These are phyloP conservation scores for Ogataea zsoltii DNA, from an alignment of 805 yeast genomes.

Conservation along the genomic window DNA sequence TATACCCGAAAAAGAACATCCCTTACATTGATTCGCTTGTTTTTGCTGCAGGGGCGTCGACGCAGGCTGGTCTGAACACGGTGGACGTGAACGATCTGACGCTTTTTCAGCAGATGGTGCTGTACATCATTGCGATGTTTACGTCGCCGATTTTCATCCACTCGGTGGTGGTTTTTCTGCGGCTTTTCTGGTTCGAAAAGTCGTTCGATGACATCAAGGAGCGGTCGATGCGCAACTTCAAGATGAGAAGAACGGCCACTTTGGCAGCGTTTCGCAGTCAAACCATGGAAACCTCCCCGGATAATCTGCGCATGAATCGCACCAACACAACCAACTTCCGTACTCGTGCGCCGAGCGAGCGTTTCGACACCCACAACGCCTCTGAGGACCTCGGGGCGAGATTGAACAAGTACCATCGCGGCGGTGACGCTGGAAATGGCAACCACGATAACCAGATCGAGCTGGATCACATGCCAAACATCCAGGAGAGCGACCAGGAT, in stretches of 20 bases:
- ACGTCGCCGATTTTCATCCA: slow-evolving; percentile 91
- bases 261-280: slow-evolving; percentile 48
- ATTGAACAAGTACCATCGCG: slow-evolving; percentile 19
- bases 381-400: slow-evolving; percentile 32
- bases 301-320: slow-evolving; percentile 10
- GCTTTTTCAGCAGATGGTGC: slow-evolving; percentile 76
- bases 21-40: slow-evolving; percentile 79
- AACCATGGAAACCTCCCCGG: slow-evolving; percentile 27
- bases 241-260: slow-evolving; percentile 80
- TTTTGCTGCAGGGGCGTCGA: slow-evolving; percentile 70
- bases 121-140: slow-evolving; percentile 62
- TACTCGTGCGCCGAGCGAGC: background rate
- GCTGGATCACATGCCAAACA: background rate
- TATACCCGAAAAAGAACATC: slow-evolving; percentile 71
- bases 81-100: slow-evolving; percentile 62
- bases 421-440: background rate
- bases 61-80: slow-evolving; percentile 93
- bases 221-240: slow-evolving; percentile 74
- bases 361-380: slow-evolving; percentile 33
- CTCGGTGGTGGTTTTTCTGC: slow-evolving; percentile 68
- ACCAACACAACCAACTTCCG: slow-evolving; percentile 6
- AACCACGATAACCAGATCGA: slow-evolving; percentile 12
- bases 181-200: slow-evolving; percentile 88
- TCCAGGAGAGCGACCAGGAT: background rate
- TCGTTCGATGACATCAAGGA: slow-evolving; percentile 80